These are phyloP conservation scores for Jasminum sambac DNA, from an alignment of 257 asterid species.

Conservation along the genomic window DNA sequence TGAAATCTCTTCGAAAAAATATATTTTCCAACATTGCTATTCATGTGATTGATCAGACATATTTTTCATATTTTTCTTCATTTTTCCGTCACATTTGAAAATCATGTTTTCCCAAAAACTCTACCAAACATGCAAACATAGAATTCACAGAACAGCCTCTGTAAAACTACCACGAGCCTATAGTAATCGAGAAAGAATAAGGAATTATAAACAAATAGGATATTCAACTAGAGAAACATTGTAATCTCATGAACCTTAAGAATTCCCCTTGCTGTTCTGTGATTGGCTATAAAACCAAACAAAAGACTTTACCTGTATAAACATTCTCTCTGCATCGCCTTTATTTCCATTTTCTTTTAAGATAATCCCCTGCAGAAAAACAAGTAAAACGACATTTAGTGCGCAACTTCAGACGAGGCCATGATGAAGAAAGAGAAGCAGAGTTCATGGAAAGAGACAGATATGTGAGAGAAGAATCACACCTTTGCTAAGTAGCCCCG, in stretches of 20 bases:
- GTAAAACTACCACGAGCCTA: no score
- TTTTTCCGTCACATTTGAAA: no score
- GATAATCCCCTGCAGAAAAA: conserved; percentile 71
- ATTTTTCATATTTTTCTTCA: no score
- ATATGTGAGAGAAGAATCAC: conserved; percentile 14
- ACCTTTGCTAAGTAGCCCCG: conserved; percentile 99
- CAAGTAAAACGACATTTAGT: conserved; percentile 8
- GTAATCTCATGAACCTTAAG: no score
- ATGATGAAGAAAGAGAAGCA: background rate
- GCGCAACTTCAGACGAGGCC: background rate
- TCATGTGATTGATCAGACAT: no score
- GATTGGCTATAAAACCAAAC: background rate
- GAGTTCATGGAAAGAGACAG: background rate
- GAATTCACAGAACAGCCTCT: no score
- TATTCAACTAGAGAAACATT: no score
- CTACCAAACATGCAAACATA: no score
- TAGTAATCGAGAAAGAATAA: no score
- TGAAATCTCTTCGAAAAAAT: background rate
- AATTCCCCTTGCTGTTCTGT: background rate
- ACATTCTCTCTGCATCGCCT: conserved; percentile 98
- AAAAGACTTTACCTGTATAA: conserved; percentile 62
- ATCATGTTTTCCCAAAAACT: no score
- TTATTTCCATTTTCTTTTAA: conserved; percentile 75
- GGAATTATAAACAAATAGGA: no score
- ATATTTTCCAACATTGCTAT: no score